Conservation (phyloP, 768 basidiomycete genomes). For the Lactarius deliciosus region DNA sequence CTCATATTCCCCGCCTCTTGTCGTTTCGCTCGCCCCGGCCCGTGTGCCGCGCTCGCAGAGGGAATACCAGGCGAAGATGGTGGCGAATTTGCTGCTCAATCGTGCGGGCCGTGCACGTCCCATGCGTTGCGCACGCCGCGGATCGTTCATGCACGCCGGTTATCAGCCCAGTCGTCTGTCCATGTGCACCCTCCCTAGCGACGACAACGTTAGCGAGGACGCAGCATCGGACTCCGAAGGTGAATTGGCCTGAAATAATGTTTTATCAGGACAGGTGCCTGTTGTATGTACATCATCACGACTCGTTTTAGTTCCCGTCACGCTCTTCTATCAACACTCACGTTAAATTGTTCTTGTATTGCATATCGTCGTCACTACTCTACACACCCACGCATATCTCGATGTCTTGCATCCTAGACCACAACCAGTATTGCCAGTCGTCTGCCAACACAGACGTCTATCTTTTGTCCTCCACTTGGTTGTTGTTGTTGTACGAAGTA, state of each 20-base stretch:
- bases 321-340: constrained; percentile 6
- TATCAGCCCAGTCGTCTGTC: constrained; percentile 29
- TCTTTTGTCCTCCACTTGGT: constrained; percentile 1
- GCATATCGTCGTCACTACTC: constrained; percentile 17
- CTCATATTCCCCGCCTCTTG: constrained; percentile 9
- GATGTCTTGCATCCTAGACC: constrained; percentile 15
- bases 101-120: constrained; percentile 24
- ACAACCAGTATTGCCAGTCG: background rate
- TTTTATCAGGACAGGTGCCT: constrained; percentile 25
- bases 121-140: constrained; percentile 25
- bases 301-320: constrained; percentile 16
- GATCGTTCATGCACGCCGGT: constrained; percentile 14
- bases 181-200: constrained; percentile 4
- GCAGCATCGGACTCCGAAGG: background rate
- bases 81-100: constrained; percentile 28
- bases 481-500: constrained; percentile 13
- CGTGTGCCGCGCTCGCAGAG: constrained; percentile 22
- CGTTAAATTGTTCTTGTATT: constrained; percentile 22
- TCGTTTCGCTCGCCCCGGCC: constrained; percentile 20
- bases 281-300: constrained; percentile 24
- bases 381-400: constrained; percentile 5
- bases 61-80: constrained; percentile 28
- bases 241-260: constrained; percentile 8
- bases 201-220: constrained; percentile 4
- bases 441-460: background rate